These are phyloP conservation scores for Pseudocercospora cruenta DNA, from an alignment of 2,329 filamentous ascomycete genomes.

Conservation along the genomic window DNA sequence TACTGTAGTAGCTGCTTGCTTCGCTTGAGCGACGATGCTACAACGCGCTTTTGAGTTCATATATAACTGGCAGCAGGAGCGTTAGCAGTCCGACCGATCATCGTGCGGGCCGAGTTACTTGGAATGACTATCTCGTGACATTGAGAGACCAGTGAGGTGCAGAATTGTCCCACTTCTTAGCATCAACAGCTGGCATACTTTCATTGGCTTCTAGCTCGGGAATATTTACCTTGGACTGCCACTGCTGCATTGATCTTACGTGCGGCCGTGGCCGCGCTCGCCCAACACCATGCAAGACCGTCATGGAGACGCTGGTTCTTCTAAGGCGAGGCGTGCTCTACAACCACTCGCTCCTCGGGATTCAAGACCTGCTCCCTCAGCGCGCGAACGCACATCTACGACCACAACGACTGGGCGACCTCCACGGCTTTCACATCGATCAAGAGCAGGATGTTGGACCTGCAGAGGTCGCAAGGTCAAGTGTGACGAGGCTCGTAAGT, in stretches of 20 bases:
- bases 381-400: slow-evolving; percentile 25
- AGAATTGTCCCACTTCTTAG: slow-evolving; percentile 6
- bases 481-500: slow-evolving; percentile 29
- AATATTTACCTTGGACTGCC: slow-evolving; percentile 19
- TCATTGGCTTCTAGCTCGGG: slow-evolving; percentile 25
- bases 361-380: slow-evolving; percentile 27
- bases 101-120: slow-evolving; percentile 3
- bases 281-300: slow-evolving; percentile 26
- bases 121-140: slow-evolving; percentile 1
- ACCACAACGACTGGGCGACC: slow-evolving; percentile 24
- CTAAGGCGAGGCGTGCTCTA: slow-evolving; percentile 36
- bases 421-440: slow-evolving; percentile 56
- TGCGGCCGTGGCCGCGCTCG: slow-evolving; percentile 15
- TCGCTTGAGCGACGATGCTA: slow-evolving; percentile 10
- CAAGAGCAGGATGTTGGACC: slow-evolving; percentile 57
- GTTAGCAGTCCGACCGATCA: slow-evolving; percentile 7
- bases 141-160: neutral
- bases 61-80: slow-evolving; percentile 12
- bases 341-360: slow-evolving; percentile 37
- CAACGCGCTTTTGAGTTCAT: slow-evolving; percentile 14
- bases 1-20: slow-evolving; percentile 1
- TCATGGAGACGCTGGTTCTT: slow-evolving; percentile 20
- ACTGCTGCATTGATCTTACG: slow-evolving; percentile 1
- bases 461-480: slow-evolving; percentile 46
- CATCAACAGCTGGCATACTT: slow-evolving; percentile 13